These are phyloP conservation scores for Geotrichum europaeum DNA, from an alignment of 1,139 yeast genomes.

Conservation along the genomic window DNA sequence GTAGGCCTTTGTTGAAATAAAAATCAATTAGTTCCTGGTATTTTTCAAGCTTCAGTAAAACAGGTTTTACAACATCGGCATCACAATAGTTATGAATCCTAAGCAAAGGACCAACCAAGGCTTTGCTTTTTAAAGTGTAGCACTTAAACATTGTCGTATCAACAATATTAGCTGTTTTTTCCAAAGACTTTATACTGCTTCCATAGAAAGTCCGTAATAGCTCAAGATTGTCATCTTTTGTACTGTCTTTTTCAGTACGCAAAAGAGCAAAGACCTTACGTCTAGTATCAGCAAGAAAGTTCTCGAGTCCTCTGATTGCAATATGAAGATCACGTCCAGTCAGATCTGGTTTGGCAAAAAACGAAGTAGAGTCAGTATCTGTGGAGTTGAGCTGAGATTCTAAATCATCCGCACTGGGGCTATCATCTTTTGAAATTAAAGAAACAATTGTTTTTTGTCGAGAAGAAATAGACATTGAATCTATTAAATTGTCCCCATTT, in stretches of 20 bases:
- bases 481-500: slow-evolving; percentile 11
- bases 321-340: slow-evolving; percentile 26
- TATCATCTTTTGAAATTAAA: not conserved
- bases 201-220: slow-evolving; percentile 23
- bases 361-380: not conserved
- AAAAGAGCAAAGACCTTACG: slow-evolving; percentile 39
- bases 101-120: slow-evolving; percentile 75
- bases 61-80: slow-evolving; percentile 52
- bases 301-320: slow-evolving; percentile 49
- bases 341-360: slow-evolving; percentile 22
- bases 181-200: not conserved
- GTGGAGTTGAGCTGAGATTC: not conserved
- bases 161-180: slow-evolving; percentile 45
- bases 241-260: slow-evolving; percentile 21
- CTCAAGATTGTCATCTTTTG: slow-evolving; percentile 27
- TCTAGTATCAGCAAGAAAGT: slow-evolving; percentile 49
- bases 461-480: slow-evolving; percentile 3
- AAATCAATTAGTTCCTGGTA: slow-evolving; percentile 74
- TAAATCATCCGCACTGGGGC: not conserved
- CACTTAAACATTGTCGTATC: slow-evolving; percentile 79
- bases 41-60: slow-evolving; percentile 47
- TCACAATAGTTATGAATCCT: slow-evolving; percentile 73
- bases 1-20: slow-evolving; percentile 58
- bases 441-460: slow-evolving; percentile 1
- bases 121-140: slow-evolving; percentile 60